Base-by-base conservation (phyloP, 148 eudicot species). In the Persicaria maculosa region DNA sequence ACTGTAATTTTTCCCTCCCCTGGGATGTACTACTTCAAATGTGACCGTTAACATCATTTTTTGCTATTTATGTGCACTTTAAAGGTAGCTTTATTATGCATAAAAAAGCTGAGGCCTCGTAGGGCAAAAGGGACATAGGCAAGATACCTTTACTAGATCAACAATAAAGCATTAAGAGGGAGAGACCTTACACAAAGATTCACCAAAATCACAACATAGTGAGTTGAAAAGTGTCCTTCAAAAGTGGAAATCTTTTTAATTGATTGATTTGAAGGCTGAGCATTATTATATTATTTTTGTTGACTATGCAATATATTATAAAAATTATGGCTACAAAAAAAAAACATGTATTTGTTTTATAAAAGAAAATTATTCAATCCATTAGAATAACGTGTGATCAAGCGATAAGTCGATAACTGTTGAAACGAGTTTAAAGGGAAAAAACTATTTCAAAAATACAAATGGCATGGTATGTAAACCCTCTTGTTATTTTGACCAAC, bases 211-310 rank as follows among this genome's bases (percentile, higher is more conserved):
- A 25, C 65, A 59, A 15, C 20, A 22, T 20, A 6, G n/a, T 15
- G 7, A 25, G 68, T 11, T 62, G 44, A 62, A 62, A 62, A 31
- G 68, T 62, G 68, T 62, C 68, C 68, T 25, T 62, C 5, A 62
- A 62, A 62, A 62, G 68, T 25, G 68, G 68, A 62, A 25, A 62
- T 25, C 68, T 62, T 62, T 31, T 62, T 62, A 14, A 40, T 65
- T 40, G 69, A 65, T 14, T 65, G 70, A 40, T 40, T 65, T 36
- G 46, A 43, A 65, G 12, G 17, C 6, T 65, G n/a, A 17, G 47
- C 47, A 65, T 65, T 43, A 61, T 22, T 36, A 36, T 31, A 40
- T 9, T 31, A 12, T 64, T 14, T 40, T 16, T 40, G 40, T 36
- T 64, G 6, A 62, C 11, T 31, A 19, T 57, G 19, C 20, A 16